A percentile compares a stretch with the other conserved stretches of the same genome.
phyloP scores from a whole-genome alignment of 257 asterid genomes.

The Plantago major region DNA sequence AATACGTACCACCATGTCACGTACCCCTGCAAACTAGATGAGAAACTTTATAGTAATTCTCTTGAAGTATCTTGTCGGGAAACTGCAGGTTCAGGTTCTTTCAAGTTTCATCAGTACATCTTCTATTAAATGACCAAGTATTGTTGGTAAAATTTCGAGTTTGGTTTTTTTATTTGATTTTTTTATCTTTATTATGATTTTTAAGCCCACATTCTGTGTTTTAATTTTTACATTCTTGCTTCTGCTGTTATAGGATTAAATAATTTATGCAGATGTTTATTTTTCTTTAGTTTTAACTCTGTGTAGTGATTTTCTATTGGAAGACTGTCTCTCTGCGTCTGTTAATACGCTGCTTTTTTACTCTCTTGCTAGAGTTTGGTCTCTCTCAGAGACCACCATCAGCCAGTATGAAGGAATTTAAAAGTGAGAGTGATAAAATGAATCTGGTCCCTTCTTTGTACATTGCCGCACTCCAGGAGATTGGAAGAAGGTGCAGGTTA shows the following conservation, averaged over 20 bases:
- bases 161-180: too few species aligned
- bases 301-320: constrained; percentile 1
- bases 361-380: constrained; percentile 37
- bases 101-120: too few species aligned
- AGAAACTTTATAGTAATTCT: too few species aligned
- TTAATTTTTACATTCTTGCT: background rate
- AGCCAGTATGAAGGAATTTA: constrained; percentile 42
- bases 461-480: constrained; percentile 77
- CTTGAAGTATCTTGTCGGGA: too few species aligned
- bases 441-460: constrained; percentile 50
- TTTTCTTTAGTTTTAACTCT: background rate
- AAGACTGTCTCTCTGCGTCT: background rate
- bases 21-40: too few species aligned
- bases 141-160: too few species aligned
- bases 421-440: constrained; percentile 51
- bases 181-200: too few species aligned
- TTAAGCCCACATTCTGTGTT: too few species aligned
- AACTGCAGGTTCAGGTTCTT: too few species aligned
- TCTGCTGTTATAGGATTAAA: background rate
- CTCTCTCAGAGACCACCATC: constrained; percentile 34
- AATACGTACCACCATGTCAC: too few species aligned
- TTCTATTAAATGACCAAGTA: too few species aligned
- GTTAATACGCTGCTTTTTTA: constrained; percentile 1
- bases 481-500: constrained; percentile 81
- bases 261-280: background rate